Evolutionary conservation across 2,329 filamentous ascomycete genomes (phyloP).

Genomic region (Thelonectria olida): DNA sequence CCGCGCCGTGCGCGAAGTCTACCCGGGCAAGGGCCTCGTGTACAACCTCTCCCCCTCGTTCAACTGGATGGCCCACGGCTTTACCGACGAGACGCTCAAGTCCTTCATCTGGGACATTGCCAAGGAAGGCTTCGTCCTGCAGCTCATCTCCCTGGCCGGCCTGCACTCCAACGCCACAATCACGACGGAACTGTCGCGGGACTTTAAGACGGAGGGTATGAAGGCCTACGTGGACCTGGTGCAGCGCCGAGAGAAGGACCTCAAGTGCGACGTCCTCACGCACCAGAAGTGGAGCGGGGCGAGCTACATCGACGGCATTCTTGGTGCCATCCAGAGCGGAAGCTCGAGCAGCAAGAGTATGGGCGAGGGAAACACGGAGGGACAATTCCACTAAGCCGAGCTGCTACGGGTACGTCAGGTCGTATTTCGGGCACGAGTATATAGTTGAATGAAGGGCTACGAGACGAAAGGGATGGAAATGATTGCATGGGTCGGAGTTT

Average conservation of each 20-base stretch:
- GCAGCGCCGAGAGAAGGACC: conserved; percentile 88
- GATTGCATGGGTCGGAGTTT: conserved; percentile 41
- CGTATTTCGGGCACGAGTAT: not conserved
- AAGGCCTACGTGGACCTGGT: conserved; percentile 95
- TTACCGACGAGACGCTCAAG: conserved; percentile 81
- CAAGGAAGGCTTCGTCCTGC: conserved; percentile 80
- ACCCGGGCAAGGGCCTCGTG: conserved; percentile 87
- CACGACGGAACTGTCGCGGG: conserved; percentile 77
- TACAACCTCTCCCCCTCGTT: conserved; percentile 98
- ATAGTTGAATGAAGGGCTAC: not conserved
- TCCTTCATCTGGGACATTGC: conserved; percentile 98
- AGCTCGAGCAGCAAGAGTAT: conserved; percentile 91
- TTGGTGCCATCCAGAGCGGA: conserved; percentile 90
- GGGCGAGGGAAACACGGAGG: conserved; percentile 93
- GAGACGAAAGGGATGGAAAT: not conserved
- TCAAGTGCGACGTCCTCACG: conserved; percentile 90
- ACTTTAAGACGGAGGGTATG: conserved; percentile 94
- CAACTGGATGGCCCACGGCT: conserved; percentile 98
- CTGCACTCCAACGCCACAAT: conserved; percentile 72
- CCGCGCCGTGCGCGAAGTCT: conserved; percentile 73
- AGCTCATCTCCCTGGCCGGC: conserved; percentile 73
- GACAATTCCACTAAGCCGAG: conserved; percentile 67
- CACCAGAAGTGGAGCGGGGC: conserved; percentile 87
- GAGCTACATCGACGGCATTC: conserved; percentile 83
- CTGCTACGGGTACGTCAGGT: no score